Evolutionary conservation across 345 rosid species (phyloP), one percentile per base, ranked within the genome.

Genomic region (Ricinus communis): DNA sequence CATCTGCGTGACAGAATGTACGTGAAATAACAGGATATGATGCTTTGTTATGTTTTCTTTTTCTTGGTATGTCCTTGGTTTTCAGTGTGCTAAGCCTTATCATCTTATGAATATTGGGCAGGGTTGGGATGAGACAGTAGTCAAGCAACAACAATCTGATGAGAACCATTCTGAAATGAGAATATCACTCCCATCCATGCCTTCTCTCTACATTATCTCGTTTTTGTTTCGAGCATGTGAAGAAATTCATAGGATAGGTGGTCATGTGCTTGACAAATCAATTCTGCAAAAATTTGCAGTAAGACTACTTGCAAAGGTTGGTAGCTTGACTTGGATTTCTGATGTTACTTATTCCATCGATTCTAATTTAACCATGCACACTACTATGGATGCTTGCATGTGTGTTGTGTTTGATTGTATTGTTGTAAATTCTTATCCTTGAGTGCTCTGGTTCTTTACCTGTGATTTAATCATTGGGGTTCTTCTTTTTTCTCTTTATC

Each of bases 111-210:
- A 68, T 64, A 72, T 84, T 75, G 70, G 66, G 46, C 84, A 92
- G 98, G 99, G 99, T 40, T 96, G 99, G 99, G 99, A 93, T 71
- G 98, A 93, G 85, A 90, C 90, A 36, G 80, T 91, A 58, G 87
- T 96, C 74, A 89, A 88, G 82, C 91, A 89, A 84, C 97, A 87
- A 69, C 91, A 87, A 76, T 54, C 83, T 58, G 90, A 80, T 47
- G 90, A 83, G 75, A 85, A 79, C 75, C 80, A 82, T 68, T 77
- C 96, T 53, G 99, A 96, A 83, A 78, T 96, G 85, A 93, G 84
- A 84, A 87, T 96, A 76, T 93, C 86, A 53, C 93, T 96, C 68
- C 99, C 99, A 27, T 90, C 94, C 71, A 77, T 93, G 88, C 97
- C 99, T 73, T 96, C 99, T 7, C 91, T 93, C 24, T 96, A 93